A percentile compares a stretch with the other conserved stretches of the same genome.
These are phyloP conservation scores for Fusarium sp. DNA, from an alignment of 2,329 filamentous ascomycete genomes.

Conservation along the genomic window DNA sequence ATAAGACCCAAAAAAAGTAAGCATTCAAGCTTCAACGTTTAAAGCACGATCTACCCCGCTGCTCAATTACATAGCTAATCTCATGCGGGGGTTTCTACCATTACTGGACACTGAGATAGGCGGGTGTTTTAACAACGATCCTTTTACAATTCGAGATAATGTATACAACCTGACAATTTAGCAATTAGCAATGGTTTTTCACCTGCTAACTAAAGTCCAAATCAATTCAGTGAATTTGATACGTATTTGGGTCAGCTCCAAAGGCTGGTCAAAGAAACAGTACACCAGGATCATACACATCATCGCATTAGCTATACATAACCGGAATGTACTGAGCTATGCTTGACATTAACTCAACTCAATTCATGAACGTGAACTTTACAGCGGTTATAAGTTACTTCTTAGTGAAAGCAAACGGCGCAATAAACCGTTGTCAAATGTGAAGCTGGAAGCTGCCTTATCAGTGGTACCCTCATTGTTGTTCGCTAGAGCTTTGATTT, in stretches of 20 bases:
- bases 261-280: neutral
- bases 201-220: neutral
- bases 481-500: neutral
- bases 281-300: neutral
- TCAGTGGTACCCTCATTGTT: neutral
- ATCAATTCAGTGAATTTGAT: neutral
- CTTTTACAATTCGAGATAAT: neutral
- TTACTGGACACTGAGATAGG: neutral
- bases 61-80: neutral
- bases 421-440: neutral
- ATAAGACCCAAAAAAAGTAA: slow-evolving; percentile 6
- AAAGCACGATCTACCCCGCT: slow-evolving; percentile 1
- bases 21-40: slow-evolving; percentile 1
- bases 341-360: neutral
- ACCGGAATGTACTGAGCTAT: neutral
- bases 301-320: neutral
- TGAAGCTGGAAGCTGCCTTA: neutral
- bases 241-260: neutral
- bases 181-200: neutral
- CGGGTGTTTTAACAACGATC: too few relatives aligned
- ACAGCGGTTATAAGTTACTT: neutral
- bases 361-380: neutral
- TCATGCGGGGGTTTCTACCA: slow-evolving; percentile 7
- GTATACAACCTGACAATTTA: neutral
- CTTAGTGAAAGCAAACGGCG: neutral